Conservation (phyloP, 129 eudicot species). For the Flaveria bidentis region DNA sequence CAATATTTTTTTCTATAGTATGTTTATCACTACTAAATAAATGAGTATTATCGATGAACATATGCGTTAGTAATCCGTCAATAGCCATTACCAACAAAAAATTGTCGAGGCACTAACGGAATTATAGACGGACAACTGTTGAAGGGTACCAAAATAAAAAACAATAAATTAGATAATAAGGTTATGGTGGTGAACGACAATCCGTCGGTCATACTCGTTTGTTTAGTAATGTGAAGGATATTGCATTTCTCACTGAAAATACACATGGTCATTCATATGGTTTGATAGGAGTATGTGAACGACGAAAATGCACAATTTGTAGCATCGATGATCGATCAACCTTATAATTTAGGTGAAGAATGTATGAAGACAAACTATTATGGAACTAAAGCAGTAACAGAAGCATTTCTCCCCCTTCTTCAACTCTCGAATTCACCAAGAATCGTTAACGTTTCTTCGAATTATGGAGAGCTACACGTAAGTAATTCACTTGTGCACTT, state of each 20-base stretch:
- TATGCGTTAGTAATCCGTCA: no score
- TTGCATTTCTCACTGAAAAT: neutral
- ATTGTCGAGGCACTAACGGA: no score
- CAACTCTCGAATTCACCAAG: slow-evolving; percentile 46
- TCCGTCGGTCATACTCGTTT: no score
- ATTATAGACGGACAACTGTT: no score
- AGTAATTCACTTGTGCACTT: neutral
- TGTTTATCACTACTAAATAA: no score
- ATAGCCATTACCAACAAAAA: no score
- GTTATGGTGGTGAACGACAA: no score
- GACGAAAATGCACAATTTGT: slow-evolving; percentile 33
- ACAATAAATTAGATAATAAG: no score
- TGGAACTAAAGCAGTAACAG: slow-evolving; percentile 43
- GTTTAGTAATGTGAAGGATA: neutral
- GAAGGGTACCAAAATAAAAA: no score
- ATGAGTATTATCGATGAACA: no score
- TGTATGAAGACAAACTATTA: slow-evolving; percentile 48
- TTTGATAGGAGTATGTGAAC: slow-evolving; percentile 21
- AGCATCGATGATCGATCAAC: slow-evolving; percentile 9
- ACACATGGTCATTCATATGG: neutral
- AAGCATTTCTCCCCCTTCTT: slow-evolving; percentile 49
- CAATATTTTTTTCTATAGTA: no score
- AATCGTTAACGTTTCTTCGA: slow-evolving; percentile 49
- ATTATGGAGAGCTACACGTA: slow-evolving; percentile 37
- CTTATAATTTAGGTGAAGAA: slow-evolving; percentile 36